phyloP scores from a whole-genome alignment of 1,284 basidiomycete species.

The Pyrrhoderma noxium region DNA sequence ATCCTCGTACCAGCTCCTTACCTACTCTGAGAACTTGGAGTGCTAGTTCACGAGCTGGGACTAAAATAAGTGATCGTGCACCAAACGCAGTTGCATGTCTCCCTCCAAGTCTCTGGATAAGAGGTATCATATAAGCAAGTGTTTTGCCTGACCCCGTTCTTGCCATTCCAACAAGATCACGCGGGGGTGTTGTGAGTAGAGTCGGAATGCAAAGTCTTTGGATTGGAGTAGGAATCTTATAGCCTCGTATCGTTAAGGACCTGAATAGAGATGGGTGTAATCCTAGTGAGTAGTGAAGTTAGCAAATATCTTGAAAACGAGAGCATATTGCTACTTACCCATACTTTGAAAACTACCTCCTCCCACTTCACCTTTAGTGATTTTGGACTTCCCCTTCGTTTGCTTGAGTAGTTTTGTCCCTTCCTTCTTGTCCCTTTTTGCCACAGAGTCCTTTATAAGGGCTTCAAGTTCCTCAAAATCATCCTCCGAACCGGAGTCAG shows the following conservation, averaged over 20 bases:
- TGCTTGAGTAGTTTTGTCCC: conserved; percentile 68
- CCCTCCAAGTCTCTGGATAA: conserved; percentile 82
- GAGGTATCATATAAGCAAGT: conserved; percentile 90
- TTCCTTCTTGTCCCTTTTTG: conserved; percentile 58
- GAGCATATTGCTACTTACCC: conserved; percentile 44
- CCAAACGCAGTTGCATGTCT: conserved; percentile 78
- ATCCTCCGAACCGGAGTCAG: conserved; percentile 17
- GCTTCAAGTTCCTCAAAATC: conserved; percentile 53
- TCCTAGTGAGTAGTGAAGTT: conserved; percentile 39
- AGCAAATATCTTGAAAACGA: conserved; percentile 4
- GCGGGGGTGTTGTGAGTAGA: conserved; percentile 77
- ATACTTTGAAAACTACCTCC: conserved; percentile 85
- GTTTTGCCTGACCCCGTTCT: conserved; percentile 98
- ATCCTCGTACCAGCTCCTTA: conserved; percentile 84
- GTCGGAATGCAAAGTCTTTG: conserved; percentile 88
- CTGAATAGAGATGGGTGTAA: conserved; percentile 80
- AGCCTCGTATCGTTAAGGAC: conserved; percentile 87
- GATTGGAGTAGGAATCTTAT: conserved; percentile 93
- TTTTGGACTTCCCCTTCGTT: conserved; percentile 57
- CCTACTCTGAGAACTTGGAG: conserved; percentile 92
- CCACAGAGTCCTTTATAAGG: conserved; percentile 57
- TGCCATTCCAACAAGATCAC: conserved; percentile 98
- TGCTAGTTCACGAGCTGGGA: conserved; percentile 92
- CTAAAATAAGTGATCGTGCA: conserved; percentile 81
- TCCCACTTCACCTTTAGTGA: conserved; percentile 65